Percentiles rank a stretch among this genome's conserved stretches.
Evolutionary conservation across 768 basidiomycete genomes (phyloP).

Genomic region (Lanmaoa rubissima): DNA sequence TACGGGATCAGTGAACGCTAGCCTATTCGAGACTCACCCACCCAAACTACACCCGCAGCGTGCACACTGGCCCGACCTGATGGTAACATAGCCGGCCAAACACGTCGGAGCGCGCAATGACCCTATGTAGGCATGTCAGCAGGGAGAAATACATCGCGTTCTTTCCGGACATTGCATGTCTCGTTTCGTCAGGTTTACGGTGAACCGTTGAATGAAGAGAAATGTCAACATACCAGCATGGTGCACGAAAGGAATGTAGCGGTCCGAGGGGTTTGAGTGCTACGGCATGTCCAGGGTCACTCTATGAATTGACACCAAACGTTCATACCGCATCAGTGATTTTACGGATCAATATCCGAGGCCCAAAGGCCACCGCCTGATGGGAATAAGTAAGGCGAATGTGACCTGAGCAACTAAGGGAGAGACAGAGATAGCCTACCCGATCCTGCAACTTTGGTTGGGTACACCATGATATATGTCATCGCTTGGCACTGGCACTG

Average conservation of each 20-base stretch:
- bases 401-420: too few species aligned
- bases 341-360: not conserved
- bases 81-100: not conserved
- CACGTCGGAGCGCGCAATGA: not conserved
- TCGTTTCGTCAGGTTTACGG: not conserved
- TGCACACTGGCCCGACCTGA: not conserved
- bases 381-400: not conserved
- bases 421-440: not conserved
- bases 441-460: not conserved
- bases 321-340: not conserved
- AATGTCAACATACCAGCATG: not conserved
- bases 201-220: not conserved
- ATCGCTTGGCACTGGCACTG: not conserved
- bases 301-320: not conserved
- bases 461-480: not conserved
- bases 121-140: not conserved
- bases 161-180: not conserved
- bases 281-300: not conserved
- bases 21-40: not conserved
- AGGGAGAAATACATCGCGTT: not conserved
- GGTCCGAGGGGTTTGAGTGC: not conserved
- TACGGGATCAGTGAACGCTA: not conserved
- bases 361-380: not conserved
- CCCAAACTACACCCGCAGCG: conserved; percentile 2
- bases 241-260: not conserved